These are phyloP conservation scores for Lycium ferocissimum DNA, from an alignment of 257 asterid genomes.

Conservation along the genomic window DNA sequence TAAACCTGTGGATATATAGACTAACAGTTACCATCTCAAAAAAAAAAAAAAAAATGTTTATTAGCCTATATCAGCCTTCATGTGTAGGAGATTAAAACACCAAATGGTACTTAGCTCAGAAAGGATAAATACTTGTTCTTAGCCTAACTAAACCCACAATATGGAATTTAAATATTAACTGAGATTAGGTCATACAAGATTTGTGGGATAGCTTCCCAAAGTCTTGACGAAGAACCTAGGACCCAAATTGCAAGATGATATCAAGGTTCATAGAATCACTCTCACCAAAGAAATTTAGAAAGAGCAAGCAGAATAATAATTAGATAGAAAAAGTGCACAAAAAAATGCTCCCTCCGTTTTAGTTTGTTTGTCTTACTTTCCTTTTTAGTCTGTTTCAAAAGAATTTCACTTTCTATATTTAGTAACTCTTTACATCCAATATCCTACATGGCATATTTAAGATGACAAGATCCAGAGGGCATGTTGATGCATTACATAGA, in stretches of 20 bases:
- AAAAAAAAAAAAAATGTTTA: no score
- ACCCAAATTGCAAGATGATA: slow-evolving; percentile 11
- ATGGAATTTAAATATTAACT: background rate
- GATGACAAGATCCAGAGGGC: no score
- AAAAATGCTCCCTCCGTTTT: background rate
- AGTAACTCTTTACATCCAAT: no score
- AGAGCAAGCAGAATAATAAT: background rate
- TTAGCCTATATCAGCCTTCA: background rate
- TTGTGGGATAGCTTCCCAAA: background rate
- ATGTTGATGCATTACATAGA: no score
- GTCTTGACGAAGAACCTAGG: background rate
- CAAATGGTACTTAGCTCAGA: background rate
- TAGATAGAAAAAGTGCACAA: background rate
- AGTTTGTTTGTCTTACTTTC: no score
- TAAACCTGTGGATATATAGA: no score
- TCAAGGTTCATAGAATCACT: background rate
- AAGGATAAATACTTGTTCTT: background rate
- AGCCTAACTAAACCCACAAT: background rate
- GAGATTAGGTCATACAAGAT: background rate
- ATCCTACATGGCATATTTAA: no score
- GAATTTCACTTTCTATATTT: no score
- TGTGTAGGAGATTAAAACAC: background rate
- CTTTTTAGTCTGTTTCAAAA: no score
- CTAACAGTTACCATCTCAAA: no score
- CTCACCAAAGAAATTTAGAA: background rate